phyloP scores from a whole-genome alignment of 2,329 filamentous ascomycete genomes.

The Cladosporium cucumerinum region DNA sequence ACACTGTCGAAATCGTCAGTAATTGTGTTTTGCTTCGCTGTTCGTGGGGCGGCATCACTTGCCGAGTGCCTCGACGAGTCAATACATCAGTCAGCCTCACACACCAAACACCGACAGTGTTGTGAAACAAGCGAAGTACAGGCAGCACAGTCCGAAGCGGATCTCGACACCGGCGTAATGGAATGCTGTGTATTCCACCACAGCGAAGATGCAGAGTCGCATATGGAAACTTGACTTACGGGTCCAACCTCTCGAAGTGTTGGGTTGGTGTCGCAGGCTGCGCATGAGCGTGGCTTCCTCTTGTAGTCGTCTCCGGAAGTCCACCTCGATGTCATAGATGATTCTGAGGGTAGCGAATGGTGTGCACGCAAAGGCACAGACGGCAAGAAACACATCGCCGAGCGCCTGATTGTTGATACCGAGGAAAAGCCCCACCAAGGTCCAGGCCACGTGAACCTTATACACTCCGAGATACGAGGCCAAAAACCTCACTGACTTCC shows the following conservation, averaged over 20 bases:
- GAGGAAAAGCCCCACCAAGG: not conserved
- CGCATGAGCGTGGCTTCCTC: not conserved
- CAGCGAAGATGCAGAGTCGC: not conserved
- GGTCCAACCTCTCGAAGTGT: not conserved
- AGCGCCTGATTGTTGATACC: not conserved
- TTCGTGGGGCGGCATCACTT: not conserved
- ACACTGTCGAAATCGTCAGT: not conserved
- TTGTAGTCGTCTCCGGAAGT: not conserved
- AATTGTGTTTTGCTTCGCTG: not conserved
- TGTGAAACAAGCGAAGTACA: not conserved
- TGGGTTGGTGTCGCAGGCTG: not conserved
- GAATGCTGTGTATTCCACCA: not conserved
- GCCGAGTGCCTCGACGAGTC: not conserved
- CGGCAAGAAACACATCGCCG: not conserved
- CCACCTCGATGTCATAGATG: not conserved
- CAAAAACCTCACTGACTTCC: not conserved
- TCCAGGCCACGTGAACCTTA: not conserved
- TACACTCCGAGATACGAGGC: not conserved
- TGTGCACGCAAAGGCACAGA: not conserved
- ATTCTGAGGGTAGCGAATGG: not conserved
- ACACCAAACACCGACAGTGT: not conserved
- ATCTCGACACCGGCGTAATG: not conserved
- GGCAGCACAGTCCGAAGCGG: not conserved
- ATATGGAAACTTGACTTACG: not conserved
- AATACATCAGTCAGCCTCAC: not conserved